phyloP scores from a whole-genome alignment of 2,329 filamentous ascomycete genomes.

The Whalleya microplaca region DNA sequence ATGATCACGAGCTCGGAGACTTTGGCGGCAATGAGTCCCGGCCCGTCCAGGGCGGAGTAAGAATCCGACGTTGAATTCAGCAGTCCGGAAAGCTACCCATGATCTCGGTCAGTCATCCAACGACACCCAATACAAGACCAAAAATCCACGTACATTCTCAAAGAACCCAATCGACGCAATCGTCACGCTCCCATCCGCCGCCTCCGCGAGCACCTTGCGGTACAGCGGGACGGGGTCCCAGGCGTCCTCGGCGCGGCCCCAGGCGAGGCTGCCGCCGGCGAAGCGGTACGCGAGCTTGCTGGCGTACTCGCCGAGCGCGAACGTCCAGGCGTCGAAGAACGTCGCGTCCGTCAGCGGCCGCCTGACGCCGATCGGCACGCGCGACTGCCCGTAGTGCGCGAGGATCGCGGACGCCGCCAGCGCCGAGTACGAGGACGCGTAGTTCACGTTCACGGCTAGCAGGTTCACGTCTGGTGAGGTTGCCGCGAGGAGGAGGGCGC shows the following conservation, averaged over 20 bases:
- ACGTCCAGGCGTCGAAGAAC: slow-evolving; percentile 48
- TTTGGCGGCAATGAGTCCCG: slow-evolving; percentile 46
- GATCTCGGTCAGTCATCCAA: background rate
- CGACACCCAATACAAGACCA: too few species aligned
- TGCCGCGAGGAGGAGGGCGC: slow-evolving; percentile 46
- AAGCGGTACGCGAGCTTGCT: slow-evolving; percentile 51
- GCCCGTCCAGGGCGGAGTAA: slow-evolving; percentile 44
- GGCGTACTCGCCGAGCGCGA: slow-evolving; percentile 47
- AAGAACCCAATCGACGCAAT: slow-evolving; percentile 51
- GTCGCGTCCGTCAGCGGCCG: slow-evolving; percentile 46
- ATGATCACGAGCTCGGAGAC: slow-evolving; percentile 55
- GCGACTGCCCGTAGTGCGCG: slow-evolving; percentile 19
- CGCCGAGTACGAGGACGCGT: slow-evolving; percentile 46
- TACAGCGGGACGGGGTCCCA: slow-evolving; percentile 50
- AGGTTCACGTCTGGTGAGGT: slow-evolving; percentile 43
- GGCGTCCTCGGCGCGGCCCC: slow-evolving; percentile 40
- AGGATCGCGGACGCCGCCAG: slow-evolving; percentile 35
- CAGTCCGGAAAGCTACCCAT: slow-evolving; percentile 45
- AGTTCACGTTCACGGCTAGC: slow-evolving; percentile 47
- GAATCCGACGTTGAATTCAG: slow-evolving; percentile 48
- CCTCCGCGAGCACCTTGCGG: slow-evolving; percentile 45
- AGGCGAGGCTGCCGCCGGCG: slow-evolving; percentile 41
- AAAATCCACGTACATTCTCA: slow-evolving; percentile 38
- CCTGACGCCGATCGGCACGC: slow-evolving; percentile 42
- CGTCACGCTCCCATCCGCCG: slow-evolving; percentile 46